phyloP scores from a whole-genome alignment of 1,139 yeast species.

The Debaryomyces robertsiae region DNA sequence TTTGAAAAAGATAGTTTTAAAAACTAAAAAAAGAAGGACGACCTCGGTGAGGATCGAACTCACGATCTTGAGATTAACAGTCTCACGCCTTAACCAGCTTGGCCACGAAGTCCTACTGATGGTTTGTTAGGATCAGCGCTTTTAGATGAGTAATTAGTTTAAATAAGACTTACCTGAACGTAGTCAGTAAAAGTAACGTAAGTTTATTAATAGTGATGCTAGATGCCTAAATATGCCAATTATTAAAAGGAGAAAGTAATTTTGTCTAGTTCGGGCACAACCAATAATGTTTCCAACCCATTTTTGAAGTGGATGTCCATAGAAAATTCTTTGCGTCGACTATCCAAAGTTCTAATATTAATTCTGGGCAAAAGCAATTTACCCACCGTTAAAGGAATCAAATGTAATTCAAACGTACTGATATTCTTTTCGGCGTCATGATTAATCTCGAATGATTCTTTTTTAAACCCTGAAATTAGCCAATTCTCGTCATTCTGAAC shows the following conservation, averaged over 20 bases:
- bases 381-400: conserved; percentile 80
- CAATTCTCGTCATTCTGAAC: conserved; percentile 53
- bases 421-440: conserved; percentile 18
- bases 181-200: too few species aligned
- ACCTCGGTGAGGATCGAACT: conserved; percentile 45
- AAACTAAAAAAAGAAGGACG: conserved; percentile 19
- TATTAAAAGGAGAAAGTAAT: conserved; percentile 58
- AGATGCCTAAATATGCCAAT: neutral
- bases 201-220: too few species aligned
- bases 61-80: conserved; percentile 48
- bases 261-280: conserved; percentile 71
- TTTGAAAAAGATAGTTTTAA: too few species aligned
- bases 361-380: conserved; percentile 68
- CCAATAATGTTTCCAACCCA: conserved; percentile 66
- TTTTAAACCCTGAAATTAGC: conserved; percentile 69
- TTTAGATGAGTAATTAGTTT: neutral
- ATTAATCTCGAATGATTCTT: conserved; percentile 46
- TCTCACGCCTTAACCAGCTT: conserved; percentile 48
- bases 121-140: neutral
- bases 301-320: conserved; percentile 69
- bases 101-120: conserved; percentile 38
- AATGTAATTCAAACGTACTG: conserved; percentile 39
- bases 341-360: conserved; percentile 40
- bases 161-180: too few species aligned
- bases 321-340: conserved; percentile 33